Percentiles rank a stretch among this genome's conserved stretches.
Conservation (phyloP, 495 filamentous ascomycete genomes). For the Podospora pseudopauciseta region DNA sequence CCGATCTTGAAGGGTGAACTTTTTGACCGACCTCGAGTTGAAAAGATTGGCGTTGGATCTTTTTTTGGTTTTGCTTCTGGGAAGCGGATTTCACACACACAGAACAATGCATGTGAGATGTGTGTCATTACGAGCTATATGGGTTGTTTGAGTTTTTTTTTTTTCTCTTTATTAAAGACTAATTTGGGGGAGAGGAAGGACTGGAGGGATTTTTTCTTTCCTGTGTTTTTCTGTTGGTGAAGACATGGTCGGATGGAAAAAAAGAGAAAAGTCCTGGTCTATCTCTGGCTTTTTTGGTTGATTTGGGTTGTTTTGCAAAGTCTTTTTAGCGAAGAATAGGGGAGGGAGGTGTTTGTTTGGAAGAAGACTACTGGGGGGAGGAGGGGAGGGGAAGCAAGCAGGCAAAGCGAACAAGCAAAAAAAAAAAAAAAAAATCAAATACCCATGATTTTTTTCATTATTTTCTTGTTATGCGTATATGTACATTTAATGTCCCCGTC, state of each 20-base stretch:
- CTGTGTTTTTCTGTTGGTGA: background rate
- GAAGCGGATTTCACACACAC: background rate
- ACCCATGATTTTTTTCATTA: background rate
- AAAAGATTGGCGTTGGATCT: background rate
- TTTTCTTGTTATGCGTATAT: background rate
- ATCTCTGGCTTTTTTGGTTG: background rate
- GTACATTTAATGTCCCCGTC: background rate
- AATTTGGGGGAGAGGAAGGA: background rate
- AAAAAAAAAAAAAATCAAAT: background rate
- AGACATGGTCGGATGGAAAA: background rate
- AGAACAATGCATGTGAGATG: background rate
- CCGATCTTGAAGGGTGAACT: constrained; percentile 28
- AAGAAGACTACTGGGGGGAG: no score
- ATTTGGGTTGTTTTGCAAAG: background rate
- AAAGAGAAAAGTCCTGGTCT: background rate
- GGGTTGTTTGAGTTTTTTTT: background rate
- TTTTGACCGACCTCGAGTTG: background rate
- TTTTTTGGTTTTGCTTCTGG: background rate
- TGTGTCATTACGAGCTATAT: background rate
- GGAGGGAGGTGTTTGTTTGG: no score
- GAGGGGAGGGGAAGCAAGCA: no score
- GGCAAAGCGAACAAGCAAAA: background rate
- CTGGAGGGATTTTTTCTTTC: background rate
- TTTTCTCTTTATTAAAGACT: background rate
- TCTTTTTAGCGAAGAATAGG: background rate